phyloP scores from a whole-genome alignment of 2,329 filamentous ascomycete species.

The Trichoderma semiorbis region DNA sequence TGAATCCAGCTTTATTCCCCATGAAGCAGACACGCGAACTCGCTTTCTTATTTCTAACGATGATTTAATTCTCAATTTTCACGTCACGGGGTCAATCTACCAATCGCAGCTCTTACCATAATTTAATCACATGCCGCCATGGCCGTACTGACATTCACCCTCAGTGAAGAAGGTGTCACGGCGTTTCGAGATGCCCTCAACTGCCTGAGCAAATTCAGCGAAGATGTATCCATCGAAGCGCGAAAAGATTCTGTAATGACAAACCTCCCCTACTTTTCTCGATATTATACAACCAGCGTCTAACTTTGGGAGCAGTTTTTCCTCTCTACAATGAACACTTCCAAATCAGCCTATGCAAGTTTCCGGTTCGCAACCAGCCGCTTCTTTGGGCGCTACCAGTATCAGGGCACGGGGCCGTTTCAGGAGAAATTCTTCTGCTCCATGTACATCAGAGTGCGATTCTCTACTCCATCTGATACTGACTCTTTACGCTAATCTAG shows the following conservation, averaged over 20 bases:
- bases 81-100: neutral
- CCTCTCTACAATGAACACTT: conserved; percentile 73
- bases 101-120: neutral
- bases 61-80: too few species aligned
- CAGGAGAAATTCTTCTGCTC: conserved; percentile 68
- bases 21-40: neutral
- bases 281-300: neutral
- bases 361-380: conserved; percentile 63
- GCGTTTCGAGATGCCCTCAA: conserved; percentile 69
- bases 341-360: conserved; percentile 74
- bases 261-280: neutral
- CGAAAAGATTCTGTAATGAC: conserved; percentile 59
- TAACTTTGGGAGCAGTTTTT: conserved; percentile 51
- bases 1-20: neutral
- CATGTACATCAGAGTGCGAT: conserved; percentile 63
- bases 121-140: conserved; percentile 33
- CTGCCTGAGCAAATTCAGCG: conserved; percentile 76
- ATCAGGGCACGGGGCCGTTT: conserved; percentile 50
- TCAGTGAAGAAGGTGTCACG: conserved; percentile 68
- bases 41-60: neutral
- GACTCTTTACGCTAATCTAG: neutral
- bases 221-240: conserved; percentile 73
- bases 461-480: neutral
- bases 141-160: conserved; percentile 67
- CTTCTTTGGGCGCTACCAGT: conserved; percentile 73